Evolutionary conservation across 148 eudicot species (phyloP).

Genomic region (Salicornia ramosissima): DNA sequence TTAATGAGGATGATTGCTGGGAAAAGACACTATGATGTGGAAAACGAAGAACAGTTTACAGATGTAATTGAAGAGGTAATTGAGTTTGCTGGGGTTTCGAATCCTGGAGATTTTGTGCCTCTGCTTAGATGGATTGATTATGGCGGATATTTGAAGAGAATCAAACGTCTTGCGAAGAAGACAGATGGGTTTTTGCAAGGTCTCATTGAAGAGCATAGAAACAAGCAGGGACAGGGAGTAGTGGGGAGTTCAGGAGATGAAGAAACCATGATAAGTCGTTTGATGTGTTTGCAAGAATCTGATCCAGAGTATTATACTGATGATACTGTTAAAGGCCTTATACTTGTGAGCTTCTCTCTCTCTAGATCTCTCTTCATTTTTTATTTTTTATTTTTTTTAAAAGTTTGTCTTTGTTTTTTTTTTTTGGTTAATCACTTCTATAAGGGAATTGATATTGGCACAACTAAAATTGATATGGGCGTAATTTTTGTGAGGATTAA

Average conservation of each 20-base stretch:
- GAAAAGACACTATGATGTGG: conserved; percentile 33
- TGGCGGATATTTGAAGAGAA: conserved; percentile 24
- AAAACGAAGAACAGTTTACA: conserved; percentile 29
- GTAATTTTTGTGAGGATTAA: too few species aligned
- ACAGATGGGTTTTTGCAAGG: conserved; percentile 27
- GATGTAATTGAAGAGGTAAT: conserved; percentile 24
- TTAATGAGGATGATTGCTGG: conserved; percentile 53
- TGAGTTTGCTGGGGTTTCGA: conserved; percentile 21
- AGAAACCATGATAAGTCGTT: conserved; percentile 37
- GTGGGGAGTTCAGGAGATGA: conserved; percentile 8
- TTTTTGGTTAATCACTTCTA: too few species aligned
- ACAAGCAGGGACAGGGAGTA: too few species aligned
- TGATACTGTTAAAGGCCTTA: conserved; percentile 37
- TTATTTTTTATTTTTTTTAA: too few species aligned
- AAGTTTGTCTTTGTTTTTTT: too few species aligned
- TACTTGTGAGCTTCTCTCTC: conserved; percentile 26
- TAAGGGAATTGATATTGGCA: too few species aligned
- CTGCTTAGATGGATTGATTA: conserved; percentile 26
- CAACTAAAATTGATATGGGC: too few species aligned
- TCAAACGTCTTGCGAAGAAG: conserved; percentile 22
- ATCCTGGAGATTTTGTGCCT: conserved; percentile 27
- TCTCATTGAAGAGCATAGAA: conserved; percentile 36
- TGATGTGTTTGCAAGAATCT: conserved; percentile 42
- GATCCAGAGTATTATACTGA: conserved; percentile 51
- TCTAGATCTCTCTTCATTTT: too few species aligned